These are phyloP conservation scores for Candida corydali DNA, from an alignment of 805 yeast genomes.

Conservation along the genomic window DNA sequence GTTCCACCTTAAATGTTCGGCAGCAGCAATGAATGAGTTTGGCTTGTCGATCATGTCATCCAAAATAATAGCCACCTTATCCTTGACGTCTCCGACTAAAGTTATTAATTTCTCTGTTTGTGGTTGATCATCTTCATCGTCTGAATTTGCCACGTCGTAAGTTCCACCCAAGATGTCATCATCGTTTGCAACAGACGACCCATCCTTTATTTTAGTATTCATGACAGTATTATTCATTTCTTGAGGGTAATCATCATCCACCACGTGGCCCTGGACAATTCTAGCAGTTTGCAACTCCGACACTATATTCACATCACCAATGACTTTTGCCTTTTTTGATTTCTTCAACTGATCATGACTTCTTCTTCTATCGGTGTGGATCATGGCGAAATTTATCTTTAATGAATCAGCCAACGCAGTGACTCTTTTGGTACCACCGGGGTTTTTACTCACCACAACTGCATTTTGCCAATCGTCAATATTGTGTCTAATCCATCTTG, in stretches of 20 bases:
- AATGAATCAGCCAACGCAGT: conserved; percentile 96
- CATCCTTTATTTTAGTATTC: conserved; percentile 10
- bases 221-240: conserved; percentile 7
- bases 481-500: conserved; percentile 91
- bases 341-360: conserved; percentile 59
- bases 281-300: conserved; percentile 92
- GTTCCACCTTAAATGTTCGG: conserved; percentile 91
- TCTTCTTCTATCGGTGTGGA: conserved; percentile 96
- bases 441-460: conserved; percentile 97
- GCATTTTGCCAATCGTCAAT: conserved; percentile 81
- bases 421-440: conserved; percentile 98
- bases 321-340: conserved; percentile 23
- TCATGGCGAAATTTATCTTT: conserved; percentile 97
- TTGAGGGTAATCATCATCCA: conserved; percentile 65
- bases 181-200: conserved; percentile 9
- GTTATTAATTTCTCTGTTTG: conserved; percentile 86
- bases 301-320: conserved; percentile 61
- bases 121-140: conserved; percentile 65
- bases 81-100: conserved; percentile 91
- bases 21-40: conserved; percentile 90
- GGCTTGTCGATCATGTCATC: conserved; percentile 99
- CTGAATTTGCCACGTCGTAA: conserved; percentile 67
- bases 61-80: conserved; percentile 85
- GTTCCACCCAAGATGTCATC: conserved; percentile 74
- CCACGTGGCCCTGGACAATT: conserved; percentile 94